Conservation (phyloP, 2,329 filamentous ascomycete species). For the Fusarium sp. region DNA sequence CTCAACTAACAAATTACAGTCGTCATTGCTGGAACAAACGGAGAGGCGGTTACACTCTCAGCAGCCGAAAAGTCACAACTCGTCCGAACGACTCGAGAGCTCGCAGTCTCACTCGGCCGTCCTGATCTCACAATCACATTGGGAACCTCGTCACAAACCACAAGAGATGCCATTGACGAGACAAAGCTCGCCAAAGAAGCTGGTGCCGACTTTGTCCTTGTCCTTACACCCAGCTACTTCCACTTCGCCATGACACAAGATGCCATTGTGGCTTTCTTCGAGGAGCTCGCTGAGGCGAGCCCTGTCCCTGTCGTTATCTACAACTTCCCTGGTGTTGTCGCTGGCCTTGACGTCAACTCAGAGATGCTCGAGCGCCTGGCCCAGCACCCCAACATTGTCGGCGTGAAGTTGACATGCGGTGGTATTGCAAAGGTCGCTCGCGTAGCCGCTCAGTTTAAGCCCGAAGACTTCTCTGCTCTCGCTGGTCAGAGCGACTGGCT, state of each 20-base stretch:
- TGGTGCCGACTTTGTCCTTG: constrained; percentile 75
- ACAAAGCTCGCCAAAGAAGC: constrained; percentile 71
- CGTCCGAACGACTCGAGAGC: constrained; percentile 70
- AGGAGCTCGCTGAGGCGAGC: constrained; percentile 67
- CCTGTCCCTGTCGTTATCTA: constrained; percentile 76
- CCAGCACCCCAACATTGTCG: constrained; percentile 73
- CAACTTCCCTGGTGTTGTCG: constrained; percentile 77
- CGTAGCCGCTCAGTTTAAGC: constrained; percentile 63
- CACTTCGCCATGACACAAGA: constrained; percentile 71
- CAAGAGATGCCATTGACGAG: constrained; percentile 73
- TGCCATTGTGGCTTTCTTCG: constrained; percentile 73
- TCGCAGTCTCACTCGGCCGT: constrained; percentile 68
- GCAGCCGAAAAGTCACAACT: constrained; percentile 73
- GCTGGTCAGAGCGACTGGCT: constrained; percentile 82
- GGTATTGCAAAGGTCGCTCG: constrained; percentile 78
- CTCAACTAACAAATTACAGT: constrained; percentile 53
- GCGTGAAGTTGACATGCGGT: constrained; percentile 80
- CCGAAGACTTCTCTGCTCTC: constrained; percentile 71
- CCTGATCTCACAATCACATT: constrained; percentile 72
- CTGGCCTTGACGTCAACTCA: constrained; percentile 76
- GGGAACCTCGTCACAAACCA: constrained; percentile 75
- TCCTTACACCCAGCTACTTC: constrained; percentile 80
- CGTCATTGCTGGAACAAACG: constrained; percentile 79
- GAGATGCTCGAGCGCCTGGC: constrained; percentile 71
- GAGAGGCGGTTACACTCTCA: constrained; percentile 78